Base-by-base conservation (phyloP, 1,284 basidiomycete species). In the Polyporus tsugae region DNA sequence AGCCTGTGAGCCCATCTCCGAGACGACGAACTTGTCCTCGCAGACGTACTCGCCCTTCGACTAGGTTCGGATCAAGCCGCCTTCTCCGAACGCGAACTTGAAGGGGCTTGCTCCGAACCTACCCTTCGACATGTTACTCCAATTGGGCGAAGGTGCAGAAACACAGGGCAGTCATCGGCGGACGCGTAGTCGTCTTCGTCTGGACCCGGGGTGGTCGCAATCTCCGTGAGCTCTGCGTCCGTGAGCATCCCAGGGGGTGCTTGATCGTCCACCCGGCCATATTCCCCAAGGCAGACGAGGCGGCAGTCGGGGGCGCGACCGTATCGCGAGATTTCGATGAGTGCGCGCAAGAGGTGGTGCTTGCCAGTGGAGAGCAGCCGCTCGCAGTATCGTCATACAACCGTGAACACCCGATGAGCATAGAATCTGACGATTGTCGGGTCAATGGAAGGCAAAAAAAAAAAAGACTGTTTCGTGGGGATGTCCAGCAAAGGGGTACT, bases 221-320 rank as follows among this genome's bases (percentile, higher is more conserved):
- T 55, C 39, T 61, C 36, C 22, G 11, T 36, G 41, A 22, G 44
- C 36, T 73, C 68, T 1, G 42, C 61, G n/a, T 49, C 62, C 2
- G 63, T 71, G 42, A 74, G 64, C 29, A 74, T 44, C 58, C 63
- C 68, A 2, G 36, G 42, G 35, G 13, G 73, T 67, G 41, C 69
- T 38, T 58, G 66, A n/a, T 67, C 64, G 4, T 66, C 55, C 49
- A 15, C 17, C 38, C 4, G 39, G 62, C 22, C 4, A n/a, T n/a
- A n/a, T n/a, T 66, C 66, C 2, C 68, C 72, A 29, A 72, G 22
- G 61, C 72, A 75, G 33, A 73, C 64, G n/a, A 75, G 33, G 25
- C 72, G 70, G 17, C 64, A 36, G n/a, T 65, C 61, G 2, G 61
- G 57, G 65, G 69, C 71, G 29, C 61, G 41, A 11, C 61, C 44